Evolutionary conservation across 768 basidiomycete genomes (phyloP).

Genomic region (Dioszegia crocea): DNA sequence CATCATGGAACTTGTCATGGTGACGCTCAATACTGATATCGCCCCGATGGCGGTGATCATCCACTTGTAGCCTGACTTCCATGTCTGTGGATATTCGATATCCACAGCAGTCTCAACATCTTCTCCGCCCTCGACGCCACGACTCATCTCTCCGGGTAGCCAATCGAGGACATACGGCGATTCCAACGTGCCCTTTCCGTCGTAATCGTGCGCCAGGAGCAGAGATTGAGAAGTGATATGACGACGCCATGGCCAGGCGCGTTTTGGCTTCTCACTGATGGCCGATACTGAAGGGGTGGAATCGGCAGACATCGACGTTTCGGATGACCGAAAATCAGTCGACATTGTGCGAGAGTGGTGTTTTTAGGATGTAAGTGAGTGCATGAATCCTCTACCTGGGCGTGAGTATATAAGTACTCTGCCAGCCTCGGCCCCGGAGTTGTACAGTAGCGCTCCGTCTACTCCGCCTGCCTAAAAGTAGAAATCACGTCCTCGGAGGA

Average conservation of each 20-base stretch:
- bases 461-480: too few relatives aligned
- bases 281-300: background rate
- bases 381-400: background rate
- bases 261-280: background rate
- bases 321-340: background rate
- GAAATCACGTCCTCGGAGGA: too few relatives aligned
- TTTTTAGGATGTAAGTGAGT: background rate
- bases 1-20: conserved; percentile 31
- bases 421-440: background rate
- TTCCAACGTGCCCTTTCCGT: conserved; percentile 32
- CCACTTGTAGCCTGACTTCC: conserved; percentile 29
- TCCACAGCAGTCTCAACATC: conserved; percentile 5
- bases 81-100: conserved; percentile 35
- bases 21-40: conserved; percentile 26
- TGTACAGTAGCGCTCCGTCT: too few relatives aligned
- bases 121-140: background rate
- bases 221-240: conserved; percentile 22
- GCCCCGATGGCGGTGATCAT: conserved; percentile 24
- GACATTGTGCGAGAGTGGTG: background rate
- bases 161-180: conserved; percentile 42
- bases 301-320: background rate
- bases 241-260: conserved; percentile 26
- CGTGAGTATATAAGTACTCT: background rate
- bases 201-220: conserved; percentile 27
- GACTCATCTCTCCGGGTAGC: conserved; percentile 12